These are phyloP conservation scores for Parasitella parasitica DNA, from an alignment of 371 early-diverging fungal genomes.

Conservation along the genomic window DNA sequence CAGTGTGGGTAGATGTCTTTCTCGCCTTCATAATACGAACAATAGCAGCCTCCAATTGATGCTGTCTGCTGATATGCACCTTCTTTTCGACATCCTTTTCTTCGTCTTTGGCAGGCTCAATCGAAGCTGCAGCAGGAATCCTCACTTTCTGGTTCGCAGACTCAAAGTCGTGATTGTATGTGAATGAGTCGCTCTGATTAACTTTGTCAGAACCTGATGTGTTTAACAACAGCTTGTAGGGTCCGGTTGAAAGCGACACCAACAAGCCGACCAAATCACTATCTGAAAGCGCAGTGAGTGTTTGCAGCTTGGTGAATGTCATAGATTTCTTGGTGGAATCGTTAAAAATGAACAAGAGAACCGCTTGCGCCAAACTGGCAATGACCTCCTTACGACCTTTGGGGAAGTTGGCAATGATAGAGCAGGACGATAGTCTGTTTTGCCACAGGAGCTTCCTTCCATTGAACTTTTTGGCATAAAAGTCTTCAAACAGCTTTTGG, in stretches of 20 bases:
- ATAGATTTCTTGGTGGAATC: conserved; percentile 37
- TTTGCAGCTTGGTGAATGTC: conserved; percentile 66
- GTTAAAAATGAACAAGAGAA: conserved; percentile 78
- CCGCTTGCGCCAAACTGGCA: conserved; percentile 74
- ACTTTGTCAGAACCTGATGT: background rate
- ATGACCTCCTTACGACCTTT: conserved; percentile 64
- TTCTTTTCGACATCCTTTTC: conserved; percentile 68
- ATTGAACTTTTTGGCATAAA: conserved; percentile 75
- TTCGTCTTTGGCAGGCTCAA: conserved; percentile 56
- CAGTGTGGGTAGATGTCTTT: conserved; percentile 65
- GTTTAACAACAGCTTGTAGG: background rate
- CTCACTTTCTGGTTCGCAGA: conserved; percentile 65
- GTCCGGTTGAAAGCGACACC: background rate
- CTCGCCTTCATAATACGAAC: conserved; percentile 93
- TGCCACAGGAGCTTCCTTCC: conserved; percentile 87
- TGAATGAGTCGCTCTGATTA: conserved; percentile 38
- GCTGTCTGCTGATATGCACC: conserved; percentile 79
- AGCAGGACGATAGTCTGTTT: conserved; percentile 75
- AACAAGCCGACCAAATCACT: background rate
- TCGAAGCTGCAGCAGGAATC: conserved; percentile 52
- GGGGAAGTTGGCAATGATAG: conserved; percentile 65
- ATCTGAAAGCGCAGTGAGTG: conserved; percentile 51
- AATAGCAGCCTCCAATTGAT: conserved; percentile 92
- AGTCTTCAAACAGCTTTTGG: conserved; percentile 69
- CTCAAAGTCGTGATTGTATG: conserved; percentile 68